Percentiles rank a stretch among this genome's conserved stretches.
Conservation (phyloP, 2,329 filamentous ascomycete species). For the Fusarium aywerte region DNA sequence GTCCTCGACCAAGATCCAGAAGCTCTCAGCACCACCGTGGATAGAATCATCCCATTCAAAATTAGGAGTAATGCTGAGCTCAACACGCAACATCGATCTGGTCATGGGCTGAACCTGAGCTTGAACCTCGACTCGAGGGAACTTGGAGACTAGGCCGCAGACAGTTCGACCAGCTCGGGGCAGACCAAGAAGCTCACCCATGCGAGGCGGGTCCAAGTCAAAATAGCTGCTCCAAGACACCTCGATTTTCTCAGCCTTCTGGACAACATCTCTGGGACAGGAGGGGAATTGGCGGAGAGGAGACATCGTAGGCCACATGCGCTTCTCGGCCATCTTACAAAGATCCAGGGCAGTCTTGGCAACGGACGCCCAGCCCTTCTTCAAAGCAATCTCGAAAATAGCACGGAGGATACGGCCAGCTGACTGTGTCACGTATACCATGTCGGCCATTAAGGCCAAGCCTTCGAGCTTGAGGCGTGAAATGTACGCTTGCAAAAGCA, state of each 20-base stretch:
- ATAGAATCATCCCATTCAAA: constrained; percentile 95
- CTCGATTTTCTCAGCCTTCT: constrained; percentile 94
- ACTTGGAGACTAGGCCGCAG: constrained; percentile 88
- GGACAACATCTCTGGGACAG: constrained; percentile 85
- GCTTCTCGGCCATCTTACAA: constrained; percentile 99
- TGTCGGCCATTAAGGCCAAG: constrained; percentile 94
- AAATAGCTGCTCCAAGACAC: constrained; percentile 95
- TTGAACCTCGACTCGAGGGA: constrained; percentile 90
- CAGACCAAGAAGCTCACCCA: constrained; percentile 93
- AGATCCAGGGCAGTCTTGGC: constrained; percentile 92
- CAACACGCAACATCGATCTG: constrained; percentile 88
- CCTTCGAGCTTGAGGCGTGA: constrained; percentile 94
- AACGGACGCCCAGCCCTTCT: constrained; percentile 94
- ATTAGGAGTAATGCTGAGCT: constrained; percentile 90
- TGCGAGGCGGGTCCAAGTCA: constrained; percentile 92
- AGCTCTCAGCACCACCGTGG: constrained; percentile 88
- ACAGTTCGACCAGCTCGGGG: constrained; percentile 88
- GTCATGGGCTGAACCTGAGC: constrained; percentile 96
- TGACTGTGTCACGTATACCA: constrained; percentile 98
- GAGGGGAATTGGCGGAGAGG: constrained; percentile 89
- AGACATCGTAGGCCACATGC: constrained; percentile 99
- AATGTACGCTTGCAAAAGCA: constrained; percentile 95
- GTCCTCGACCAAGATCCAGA: constrained; percentile 98
- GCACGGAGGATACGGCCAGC: constrained; percentile 95
- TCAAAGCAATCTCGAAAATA: constrained; percentile 96